These are phyloP conservation scores for Mortierella sp. DNA, from an alignment of 371 early-diverging fungal species.

Conservation along the genomic window DNA sequence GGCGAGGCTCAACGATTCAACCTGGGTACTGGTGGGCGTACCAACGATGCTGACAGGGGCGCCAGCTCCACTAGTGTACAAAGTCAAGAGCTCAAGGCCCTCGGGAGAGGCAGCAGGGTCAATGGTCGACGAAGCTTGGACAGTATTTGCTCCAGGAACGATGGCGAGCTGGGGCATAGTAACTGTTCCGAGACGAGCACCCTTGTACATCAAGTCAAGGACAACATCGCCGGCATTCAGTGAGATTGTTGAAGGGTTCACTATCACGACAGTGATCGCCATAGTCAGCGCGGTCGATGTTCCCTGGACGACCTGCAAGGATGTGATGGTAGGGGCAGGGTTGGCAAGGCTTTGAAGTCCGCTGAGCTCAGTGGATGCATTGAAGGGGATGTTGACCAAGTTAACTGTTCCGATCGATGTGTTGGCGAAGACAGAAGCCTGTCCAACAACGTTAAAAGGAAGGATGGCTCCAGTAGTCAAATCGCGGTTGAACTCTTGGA, in stretches of 20 bases:
- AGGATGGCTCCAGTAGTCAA: conserved; percentile 59
- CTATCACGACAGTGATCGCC: conserved; percentile 61
- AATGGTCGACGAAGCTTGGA: conserved; percentile 59
- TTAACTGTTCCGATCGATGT: conserved; percentile 65
- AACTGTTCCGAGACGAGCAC: conserved; percentile 59
- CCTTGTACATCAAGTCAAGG: conserved; percentile 58
- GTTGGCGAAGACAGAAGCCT: conserved; percentile 58
- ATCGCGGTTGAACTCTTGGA: conserved; percentile 61
- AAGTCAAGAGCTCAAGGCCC: conserved; percentile 62
- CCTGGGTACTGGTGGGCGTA: conserved; percentile 56
- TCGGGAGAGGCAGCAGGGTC: conserved; percentile 58
- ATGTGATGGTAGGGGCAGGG: conserved; percentile 59
- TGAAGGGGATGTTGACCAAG: conserved; percentile 62
- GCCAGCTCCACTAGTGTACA: conserved; percentile 65
- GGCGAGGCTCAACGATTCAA: conserved; percentile 61
- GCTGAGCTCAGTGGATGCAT: conserved; percentile 59
- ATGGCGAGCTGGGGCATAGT: conserved; percentile 59
- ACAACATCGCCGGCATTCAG: conserved; percentile 62
- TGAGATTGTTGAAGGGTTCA: conserved; percentile 64
- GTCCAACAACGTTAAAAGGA: conserved; percentile 61
- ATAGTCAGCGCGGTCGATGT: conserved; percentile 54
- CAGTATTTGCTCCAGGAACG: conserved; percentile 58
- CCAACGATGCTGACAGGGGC: conserved; percentile 60
- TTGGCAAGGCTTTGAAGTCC: conserved; percentile 66
- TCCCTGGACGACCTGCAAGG: conserved; percentile 64